These are phyloP conservation scores for Pythium rishiriense DNA, from an alignment of 352 stramenopile genomes.

Conservation along the genomic window DNA sequence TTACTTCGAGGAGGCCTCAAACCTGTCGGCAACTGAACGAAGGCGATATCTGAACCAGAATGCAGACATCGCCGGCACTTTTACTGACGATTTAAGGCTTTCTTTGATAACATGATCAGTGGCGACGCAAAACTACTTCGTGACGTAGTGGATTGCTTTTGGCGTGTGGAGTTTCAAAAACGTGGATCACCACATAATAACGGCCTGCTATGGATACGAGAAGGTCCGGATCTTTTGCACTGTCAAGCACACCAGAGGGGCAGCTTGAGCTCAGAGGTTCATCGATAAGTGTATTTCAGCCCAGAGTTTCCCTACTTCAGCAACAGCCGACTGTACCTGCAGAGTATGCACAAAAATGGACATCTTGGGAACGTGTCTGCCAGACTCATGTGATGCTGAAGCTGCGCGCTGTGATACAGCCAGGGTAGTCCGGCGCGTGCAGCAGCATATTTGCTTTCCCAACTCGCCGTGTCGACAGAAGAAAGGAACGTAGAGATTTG, in stretches of 20 bases:
- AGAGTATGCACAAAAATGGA: neutral
- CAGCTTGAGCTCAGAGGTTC: neutral
- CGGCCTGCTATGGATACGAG: constrained; percentile 26
- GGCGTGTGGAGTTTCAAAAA: constrained; percentile 30
- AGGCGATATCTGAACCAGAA: neutral
- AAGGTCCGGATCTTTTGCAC: constrained; percentile 13
- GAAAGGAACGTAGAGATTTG: constrained; percentile 11
- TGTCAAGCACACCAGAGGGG: neutral
- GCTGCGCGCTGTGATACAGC: neutral
- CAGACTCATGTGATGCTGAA: neutral
- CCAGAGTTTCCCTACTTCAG: neutral
- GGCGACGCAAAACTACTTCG: constrained; percentile 19
- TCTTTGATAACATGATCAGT: constrained; percentile 7
- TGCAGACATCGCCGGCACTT: constrained; percentile 22
- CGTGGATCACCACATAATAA: constrained; percentile 28
- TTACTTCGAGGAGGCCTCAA: neutral
- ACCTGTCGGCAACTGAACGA: neutral
- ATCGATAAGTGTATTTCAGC: constrained; percentile 4
- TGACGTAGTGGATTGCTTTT: constrained; percentile 29
- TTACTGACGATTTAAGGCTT: constrained; percentile 25
- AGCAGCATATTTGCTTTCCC: constrained; percentile 11
- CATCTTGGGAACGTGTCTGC: neutral
- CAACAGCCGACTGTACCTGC: neutral
- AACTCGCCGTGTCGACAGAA: constrained; percentile 1
- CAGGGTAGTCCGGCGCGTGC: neutral